Conservation (phyloP, 2,329 filamentous ascomycete genomes). For the Cladosporium phlei region DNA sequence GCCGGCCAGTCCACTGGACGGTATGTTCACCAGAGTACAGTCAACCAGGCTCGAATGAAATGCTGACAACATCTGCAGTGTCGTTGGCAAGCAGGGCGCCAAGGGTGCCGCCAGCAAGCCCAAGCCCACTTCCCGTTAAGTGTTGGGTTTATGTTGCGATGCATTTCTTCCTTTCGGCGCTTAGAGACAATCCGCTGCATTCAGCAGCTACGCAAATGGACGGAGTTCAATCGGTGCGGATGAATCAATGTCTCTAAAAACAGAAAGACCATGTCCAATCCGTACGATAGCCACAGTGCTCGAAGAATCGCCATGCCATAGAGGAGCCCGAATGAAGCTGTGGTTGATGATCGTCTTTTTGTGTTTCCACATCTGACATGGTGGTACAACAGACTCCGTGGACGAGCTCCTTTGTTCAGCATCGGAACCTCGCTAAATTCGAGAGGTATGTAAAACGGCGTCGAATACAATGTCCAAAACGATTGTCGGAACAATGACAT, state of each 20-base stretch:
- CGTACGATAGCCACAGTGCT: slow-evolving; percentile 10
- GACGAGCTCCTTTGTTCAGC: no score
- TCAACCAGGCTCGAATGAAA: neutral
- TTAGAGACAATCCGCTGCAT: slow-evolving; percentile 13
- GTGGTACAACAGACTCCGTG: no score
- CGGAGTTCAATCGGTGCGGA: slow-evolving; percentile 14
- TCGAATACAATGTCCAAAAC: no score
- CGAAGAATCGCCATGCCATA: slow-evolving; percentile 10
- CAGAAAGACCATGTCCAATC: slow-evolving; percentile 5
- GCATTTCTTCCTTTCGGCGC: slow-evolving; percentile 14
- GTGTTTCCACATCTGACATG: no score
- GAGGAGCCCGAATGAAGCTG: slow-evolving; percentile 12
- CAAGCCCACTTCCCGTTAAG: slow-evolving; percentile 54
- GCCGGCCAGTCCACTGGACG: slow-evolving; percentile 70
- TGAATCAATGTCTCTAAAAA: slow-evolving; percentile 14
- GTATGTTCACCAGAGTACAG: slow-evolving; percentile 18
- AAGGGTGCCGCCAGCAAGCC: slow-evolving; percentile 88
- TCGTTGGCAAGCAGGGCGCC: slow-evolving; percentile 87
- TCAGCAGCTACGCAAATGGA: slow-evolving; percentile 11
- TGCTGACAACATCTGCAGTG: slow-evolving; percentile 45
- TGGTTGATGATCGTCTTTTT: neutral
- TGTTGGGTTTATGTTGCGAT: slow-evolving; percentile 4
- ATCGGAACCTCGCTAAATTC: no score
- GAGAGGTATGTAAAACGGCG: no score
- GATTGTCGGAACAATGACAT: no score